Percentiles rank a stretch among this genome's conserved stretches.
phyloP scores from a whole-genome alignment of 306 rosid genomes.

The Canavalia ensiformis region DNA sequence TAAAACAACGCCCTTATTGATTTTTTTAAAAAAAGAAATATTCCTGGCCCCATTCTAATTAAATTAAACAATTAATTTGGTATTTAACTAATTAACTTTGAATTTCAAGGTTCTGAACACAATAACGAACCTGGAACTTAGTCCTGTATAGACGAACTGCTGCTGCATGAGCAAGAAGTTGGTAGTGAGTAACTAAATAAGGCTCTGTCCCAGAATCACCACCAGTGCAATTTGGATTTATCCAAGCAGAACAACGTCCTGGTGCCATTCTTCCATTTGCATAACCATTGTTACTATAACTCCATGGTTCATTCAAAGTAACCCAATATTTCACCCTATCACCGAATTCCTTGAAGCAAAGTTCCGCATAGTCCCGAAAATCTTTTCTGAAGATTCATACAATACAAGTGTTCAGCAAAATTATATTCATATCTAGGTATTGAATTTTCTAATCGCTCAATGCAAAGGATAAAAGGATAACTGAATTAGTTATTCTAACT shows the following conservation, averaged over 20 bases:
- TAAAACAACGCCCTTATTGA: too few species aligned
- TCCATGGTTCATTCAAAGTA: slow-evolving; percentile 63
- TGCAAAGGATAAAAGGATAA: too few species aligned
- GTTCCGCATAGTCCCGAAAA: slow-evolving; percentile 25
- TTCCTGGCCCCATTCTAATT: too few species aligned
- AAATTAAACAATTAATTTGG: too few species aligned
- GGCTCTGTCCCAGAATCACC: slow-evolving; percentile 29
- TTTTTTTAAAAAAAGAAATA: too few species aligned
- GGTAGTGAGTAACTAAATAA: neutral
- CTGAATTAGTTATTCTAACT: too few species aligned
- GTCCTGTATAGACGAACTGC: slow-evolving; percentile 13
- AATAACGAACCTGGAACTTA: slow-evolving; percentile 17
- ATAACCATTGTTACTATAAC: slow-evolving; percentile 43
- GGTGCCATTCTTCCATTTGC: slow-evolving; percentile 36
- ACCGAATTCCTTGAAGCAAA: slow-evolving; percentile 54
- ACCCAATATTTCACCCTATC: slow-evolving; percentile 64
- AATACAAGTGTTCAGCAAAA: neutral
- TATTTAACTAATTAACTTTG: too few species aligned
- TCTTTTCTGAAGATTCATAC: slow-evolving; percentile 8
- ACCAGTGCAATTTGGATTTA: neutral
- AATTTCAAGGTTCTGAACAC: too few species aligned
- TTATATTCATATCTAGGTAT: neutral
- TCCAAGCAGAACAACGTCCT: slow-evolving; percentile 6
- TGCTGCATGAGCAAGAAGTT: slow-evolving; percentile 37
- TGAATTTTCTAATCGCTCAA: too few species aligned